Evolutionary conservation across 1,139 yeast genomes (phyloP), one percentile per base, ranked within the genome.

Genomic region (Sugiyamaella sp.): DNA sequence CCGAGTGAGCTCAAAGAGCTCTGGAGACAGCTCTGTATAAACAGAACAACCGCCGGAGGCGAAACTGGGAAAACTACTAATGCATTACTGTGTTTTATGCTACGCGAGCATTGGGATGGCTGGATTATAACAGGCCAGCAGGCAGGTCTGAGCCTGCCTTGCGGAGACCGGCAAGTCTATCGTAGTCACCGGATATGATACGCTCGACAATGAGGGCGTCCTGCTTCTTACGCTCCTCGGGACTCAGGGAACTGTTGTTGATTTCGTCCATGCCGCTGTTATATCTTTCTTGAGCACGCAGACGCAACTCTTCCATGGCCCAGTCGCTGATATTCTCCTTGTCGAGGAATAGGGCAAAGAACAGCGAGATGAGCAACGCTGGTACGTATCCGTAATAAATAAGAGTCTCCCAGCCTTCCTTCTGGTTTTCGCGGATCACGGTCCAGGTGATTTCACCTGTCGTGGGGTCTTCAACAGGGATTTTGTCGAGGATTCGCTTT

Each of bases 321-420:
- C 96, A 88, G 65, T 84, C 88, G 56, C 71, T 65, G 68, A 75
- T 66, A 55, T 71, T 72, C 53, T 71, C 71, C 57, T 74, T 74
- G 52, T 80, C 80, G 62, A 80, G 74, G 67, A 71, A 71, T 65
- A 78, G 75, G 42, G 79, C 66, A 29, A 80, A 70, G 46, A 75
- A 79, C 42, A 78, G 67, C 27, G 79, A 66, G 53, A 75, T 65
- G 48, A 78, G 64, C 60, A 78, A 67, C 8, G 87, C 89, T 54
- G 95, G 91, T 41, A 87, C 83, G 67, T 86, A 81, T 61, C 84
- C 80, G 69, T 80, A 85, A 73, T 85, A 86, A 57, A 89, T 76
- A 55, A 79, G 78, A 61, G 77, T 76, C 68, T 89, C 96, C 96
- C 96, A 88, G 48, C 95, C 95, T 74, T 88, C 96, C 69, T 84